Base-by-base conservation (phyloP, 1,139 yeast species). In the Candida sojae region DNA sequence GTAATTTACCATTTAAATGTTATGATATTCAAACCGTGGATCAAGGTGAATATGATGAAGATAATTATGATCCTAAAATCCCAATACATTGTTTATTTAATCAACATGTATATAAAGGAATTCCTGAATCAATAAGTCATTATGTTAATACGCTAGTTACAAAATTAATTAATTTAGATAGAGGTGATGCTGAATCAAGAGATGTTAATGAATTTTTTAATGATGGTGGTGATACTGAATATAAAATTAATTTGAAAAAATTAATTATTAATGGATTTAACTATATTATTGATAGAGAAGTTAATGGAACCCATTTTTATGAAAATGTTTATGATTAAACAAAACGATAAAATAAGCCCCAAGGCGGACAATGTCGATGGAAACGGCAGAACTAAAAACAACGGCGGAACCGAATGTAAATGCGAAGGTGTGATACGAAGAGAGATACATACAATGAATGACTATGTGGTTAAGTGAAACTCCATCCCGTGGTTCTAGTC, bases 281-380 rank as follows among this genome's bases (percentile, higher is more conserved):
- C 43, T 75, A 68, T 52, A 61, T 58, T 36, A 59, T 74, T 41
- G 79, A 71, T 49, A 62, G 62, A 47, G 80, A 75, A 54, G 47
- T 62, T 39, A 75, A 75, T 52, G 80, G 80, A 4, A 75, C 80
- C 11, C 72, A 71, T 45, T 73, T 60, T 52, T 66, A 62, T 51
- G 59, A 60, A 36, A 61, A 62, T 46, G 67, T 62, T 1, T 68
- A 62, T 51, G 70, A 67, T 42, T 42, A 12, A 10, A 12, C 29
- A 26, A 26, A 6, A 26, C 2, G 21, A 17, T 17, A 17, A 17
- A 17, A 17, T 3, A 17, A 17, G 21, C 21, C 21, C 21, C 21
- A 17, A 17, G 21, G 21, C 21, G 21, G 21, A 3, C 21, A 17
- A 17, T 17, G 3, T 3, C 21, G 2, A 17, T 17, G 21, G 21